Percentiles rank a stretch among this genome's conserved stretches.
Evolutionary conservation across 345 rosid genomes (phyloP).

Genomic region (Gossypium stocksii): DNA sequence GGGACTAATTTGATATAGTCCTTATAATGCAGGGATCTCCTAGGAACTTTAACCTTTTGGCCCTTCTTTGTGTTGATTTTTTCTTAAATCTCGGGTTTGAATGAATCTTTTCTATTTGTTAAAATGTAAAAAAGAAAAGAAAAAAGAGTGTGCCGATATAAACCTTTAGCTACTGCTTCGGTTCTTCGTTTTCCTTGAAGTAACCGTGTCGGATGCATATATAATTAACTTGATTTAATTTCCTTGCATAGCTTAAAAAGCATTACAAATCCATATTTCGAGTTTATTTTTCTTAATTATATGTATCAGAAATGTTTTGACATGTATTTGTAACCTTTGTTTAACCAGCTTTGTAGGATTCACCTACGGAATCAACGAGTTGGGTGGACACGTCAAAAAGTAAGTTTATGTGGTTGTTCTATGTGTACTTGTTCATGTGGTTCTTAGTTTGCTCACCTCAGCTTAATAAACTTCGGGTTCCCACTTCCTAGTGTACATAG

Average conservation of each 20-base stretch:
- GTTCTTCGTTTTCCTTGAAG: background rate
- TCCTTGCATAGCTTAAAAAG: background rate
- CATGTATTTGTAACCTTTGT: background rate
- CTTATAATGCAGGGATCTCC: too few relatives aligned
- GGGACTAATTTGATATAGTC: too few relatives aligned
- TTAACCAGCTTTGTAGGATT: constrained; percentile 50
- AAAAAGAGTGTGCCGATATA: background rate
- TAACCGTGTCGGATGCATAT: background rate
- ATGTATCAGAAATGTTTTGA: background rate
- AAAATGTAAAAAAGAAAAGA: background rate
- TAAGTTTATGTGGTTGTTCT: constrained; percentile 16
- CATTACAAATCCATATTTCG: background rate
- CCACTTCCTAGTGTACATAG: background rate
- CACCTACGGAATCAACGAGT: constrained; percentile 43
- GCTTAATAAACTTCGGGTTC: background rate
- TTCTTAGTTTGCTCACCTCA: background rate
- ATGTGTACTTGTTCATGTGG: background rate
- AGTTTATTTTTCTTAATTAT: background rate
- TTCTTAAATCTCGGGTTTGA: background rate
- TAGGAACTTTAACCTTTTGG: background rate
- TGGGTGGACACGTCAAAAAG: constrained; percentile 76
- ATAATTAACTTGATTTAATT: background rate
- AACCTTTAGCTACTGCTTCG: background rate
- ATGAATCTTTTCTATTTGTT: background rate
- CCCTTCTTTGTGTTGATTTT: background rate